Percentiles rank a stretch among this genome's conserved stretches.
These are phyloP conservation scores for Eucalyptus pumila DNA, from an alignment of 345 rosid genomes.

Conservation along the genomic window DNA sequence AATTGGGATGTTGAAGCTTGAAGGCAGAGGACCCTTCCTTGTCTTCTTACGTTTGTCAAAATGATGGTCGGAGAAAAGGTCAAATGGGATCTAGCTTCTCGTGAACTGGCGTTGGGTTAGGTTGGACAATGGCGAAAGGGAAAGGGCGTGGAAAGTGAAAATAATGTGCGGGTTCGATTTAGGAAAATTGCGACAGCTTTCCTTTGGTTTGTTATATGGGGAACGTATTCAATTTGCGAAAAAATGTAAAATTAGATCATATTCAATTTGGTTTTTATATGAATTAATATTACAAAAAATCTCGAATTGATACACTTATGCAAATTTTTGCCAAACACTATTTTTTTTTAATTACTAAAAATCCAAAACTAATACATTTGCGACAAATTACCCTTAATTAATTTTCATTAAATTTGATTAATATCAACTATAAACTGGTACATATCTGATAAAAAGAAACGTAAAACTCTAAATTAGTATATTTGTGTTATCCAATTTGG, in stretches of 20 bases:
- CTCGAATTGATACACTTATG: accelerated
- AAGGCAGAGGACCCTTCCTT: not conserved
- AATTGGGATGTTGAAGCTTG: not conserved
- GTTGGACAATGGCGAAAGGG: not conserved
- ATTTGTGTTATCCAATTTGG: accelerated
- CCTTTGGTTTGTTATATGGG: not conserved
- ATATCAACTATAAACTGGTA: accelerated
- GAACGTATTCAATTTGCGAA: not conserved
- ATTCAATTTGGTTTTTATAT: too few species aligned
- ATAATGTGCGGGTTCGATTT: not conserved
- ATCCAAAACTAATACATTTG: accelerated
- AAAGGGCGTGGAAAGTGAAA: not conserved
- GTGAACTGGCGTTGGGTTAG: not conserved
- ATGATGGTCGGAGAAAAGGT: not conserved
- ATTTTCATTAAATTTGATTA: accelerated
- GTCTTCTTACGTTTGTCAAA: not conserved
- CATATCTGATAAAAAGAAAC: accelerated
- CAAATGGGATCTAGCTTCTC: not conserved
- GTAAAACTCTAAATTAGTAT: accelerated
- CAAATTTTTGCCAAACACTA: accelerated
- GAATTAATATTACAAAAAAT: too few species aligned
- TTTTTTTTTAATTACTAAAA: too few species aligned
- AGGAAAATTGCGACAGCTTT: not conserved
- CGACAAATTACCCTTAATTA: accelerated
- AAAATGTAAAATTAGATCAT: too few species aligned